Evolutionary conservation across 306 rosid species (phyloP).

Genomic region (Vigna mungo): DNA sequence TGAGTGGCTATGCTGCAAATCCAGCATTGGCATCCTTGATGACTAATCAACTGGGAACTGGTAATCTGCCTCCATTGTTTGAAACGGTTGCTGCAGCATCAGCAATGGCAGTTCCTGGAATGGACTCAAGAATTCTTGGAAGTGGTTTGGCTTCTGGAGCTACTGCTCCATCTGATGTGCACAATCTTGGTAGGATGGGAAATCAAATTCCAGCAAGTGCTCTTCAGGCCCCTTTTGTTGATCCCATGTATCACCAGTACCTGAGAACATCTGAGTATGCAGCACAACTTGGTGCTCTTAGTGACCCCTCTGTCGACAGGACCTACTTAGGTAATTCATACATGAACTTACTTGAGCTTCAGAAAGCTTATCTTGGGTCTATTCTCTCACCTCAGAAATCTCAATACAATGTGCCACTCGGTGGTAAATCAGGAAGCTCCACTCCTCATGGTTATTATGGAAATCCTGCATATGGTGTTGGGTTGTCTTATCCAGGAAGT

Average conservation of each 20-base stretch:
- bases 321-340: conserved; percentile 77
- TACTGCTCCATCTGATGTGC: conserved; percentile 67
- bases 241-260: conserved; percentile 88
- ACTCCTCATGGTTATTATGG: conserved; percentile 86
- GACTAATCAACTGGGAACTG: conserved; percentile 81
- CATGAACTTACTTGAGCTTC: conserved; percentile 81
- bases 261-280: conserved; percentile 86
- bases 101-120: conserved; percentile 70
- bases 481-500: conserved; percentile 88
- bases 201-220: conserved; percentile 70
- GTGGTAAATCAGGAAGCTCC: conserved; percentile 72
- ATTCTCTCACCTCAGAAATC: conserved; percentile 83
- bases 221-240: conserved; percentile 83
- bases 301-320: conserved; percentile 74
- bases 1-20: conserved; percentile 75
- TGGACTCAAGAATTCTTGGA: conserved; percentile 80
- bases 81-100: conserved; percentile 84
- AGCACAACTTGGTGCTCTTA: conserved; percentile 81
- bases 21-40: conserved; percentile 79
- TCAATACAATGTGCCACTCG: conserved; percentile 69
- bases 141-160: conserved; percentile 73
- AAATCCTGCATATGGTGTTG: conserved; percentile 76
- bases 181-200: conserved; percentile 71
- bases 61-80: conserved; percentile 75
- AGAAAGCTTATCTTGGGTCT: conserved; percentile 83